Evolutionary conservation across 2,329 filamentous ascomycete genomes (phyloP).

Genomic region (Cercospora canescens): DNA sequence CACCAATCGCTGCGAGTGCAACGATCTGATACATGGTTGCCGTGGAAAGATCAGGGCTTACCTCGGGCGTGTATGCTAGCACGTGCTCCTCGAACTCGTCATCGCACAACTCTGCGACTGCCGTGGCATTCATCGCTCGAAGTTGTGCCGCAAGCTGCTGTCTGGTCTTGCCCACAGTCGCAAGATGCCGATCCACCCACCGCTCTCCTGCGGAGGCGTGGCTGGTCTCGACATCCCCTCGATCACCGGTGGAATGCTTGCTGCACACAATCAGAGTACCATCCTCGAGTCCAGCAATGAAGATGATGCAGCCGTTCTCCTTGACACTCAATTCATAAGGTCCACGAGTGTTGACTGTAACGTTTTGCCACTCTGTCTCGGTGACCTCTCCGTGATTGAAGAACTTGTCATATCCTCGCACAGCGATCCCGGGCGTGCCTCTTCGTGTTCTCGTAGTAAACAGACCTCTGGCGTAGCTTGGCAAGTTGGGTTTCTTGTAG

Average conservation of each 20-base stretch:
- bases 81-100: constrained; percentile 97
- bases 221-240: constrained; percentile 70
- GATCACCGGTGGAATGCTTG: constrained; percentile 90
- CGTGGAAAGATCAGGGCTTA: background rate
- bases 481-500: constrained; percentile 83
- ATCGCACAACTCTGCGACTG: constrained; percentile 94
- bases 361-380: constrained; percentile 79
- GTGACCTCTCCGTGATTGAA: constrained; percentile 87
- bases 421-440: constrained; percentile 73
- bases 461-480: constrained; percentile 88
- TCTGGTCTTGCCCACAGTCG: constrained; percentile 73
- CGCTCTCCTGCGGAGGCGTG: constrained; percentile 82
- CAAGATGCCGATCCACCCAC: constrained; percentile 79
- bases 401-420: constrained; percentile 97
- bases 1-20: background rate
- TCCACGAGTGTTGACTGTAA: constrained; percentile 72
- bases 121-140: constrained; percentile 80
- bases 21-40: background rate
- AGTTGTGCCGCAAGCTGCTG: constrained; percentile 76
- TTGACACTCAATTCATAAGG: constrained; percentile 97
- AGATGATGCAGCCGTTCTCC: constrained; percentile 99
- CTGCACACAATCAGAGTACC: constrained; percentile 93
- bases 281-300: constrained; percentile 88
- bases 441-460: constrained; percentile 76
- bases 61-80: constrained; percentile 76